These are phyloP conservation scores for Penicillium freii DNA, from an alignment of 2,329 filamentous ascomycete genomes.

Conservation along the genomic window DNA sequence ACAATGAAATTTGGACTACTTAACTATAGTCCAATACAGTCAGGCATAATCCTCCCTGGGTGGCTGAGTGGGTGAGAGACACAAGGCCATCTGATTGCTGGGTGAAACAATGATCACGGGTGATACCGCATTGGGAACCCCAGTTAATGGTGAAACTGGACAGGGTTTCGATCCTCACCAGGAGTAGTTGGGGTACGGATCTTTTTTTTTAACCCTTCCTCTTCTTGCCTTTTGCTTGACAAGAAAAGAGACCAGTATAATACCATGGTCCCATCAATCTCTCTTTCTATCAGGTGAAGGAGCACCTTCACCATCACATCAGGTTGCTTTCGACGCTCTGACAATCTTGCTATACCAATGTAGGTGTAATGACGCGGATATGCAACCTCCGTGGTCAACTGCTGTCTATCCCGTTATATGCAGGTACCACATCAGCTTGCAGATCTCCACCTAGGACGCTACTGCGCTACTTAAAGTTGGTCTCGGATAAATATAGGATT, in stretches of 20 bases:
- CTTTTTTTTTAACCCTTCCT: not conserved
- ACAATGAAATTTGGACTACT: not conserved
- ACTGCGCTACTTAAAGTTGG: not conserved
- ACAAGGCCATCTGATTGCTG: not conserved
- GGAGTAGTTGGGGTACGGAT: not conserved
- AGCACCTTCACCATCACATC: too few relatives aligned
- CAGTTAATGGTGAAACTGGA: not conserved
- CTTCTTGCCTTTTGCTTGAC: not conserved
- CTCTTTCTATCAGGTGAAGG: not conserved
- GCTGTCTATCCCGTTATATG: not conserved
- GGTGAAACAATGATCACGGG: not conserved
- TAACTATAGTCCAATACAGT: not conserved
- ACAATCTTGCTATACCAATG: not conserved
- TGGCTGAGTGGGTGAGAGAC: conserved; percentile 5
- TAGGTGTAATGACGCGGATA: not conserved
- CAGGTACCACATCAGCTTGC: not conserved
- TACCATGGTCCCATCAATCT: not conserved
- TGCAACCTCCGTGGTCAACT: not conserved
- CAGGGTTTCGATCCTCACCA: not conserved
- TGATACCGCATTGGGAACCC: conserved; percentile 1
- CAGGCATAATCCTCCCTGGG: not conserved
- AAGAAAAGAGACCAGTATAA: not conserved
- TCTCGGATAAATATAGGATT: not conserved
- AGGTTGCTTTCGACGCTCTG: not conserved
- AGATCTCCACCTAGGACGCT: not conserved